A percentile compares a stretch with the other conserved stretches of the same genome.
phyloP scores from a whole-genome alignment of 1,284 basidiomycete species.

The Ganoderma lucidum region DNA sequence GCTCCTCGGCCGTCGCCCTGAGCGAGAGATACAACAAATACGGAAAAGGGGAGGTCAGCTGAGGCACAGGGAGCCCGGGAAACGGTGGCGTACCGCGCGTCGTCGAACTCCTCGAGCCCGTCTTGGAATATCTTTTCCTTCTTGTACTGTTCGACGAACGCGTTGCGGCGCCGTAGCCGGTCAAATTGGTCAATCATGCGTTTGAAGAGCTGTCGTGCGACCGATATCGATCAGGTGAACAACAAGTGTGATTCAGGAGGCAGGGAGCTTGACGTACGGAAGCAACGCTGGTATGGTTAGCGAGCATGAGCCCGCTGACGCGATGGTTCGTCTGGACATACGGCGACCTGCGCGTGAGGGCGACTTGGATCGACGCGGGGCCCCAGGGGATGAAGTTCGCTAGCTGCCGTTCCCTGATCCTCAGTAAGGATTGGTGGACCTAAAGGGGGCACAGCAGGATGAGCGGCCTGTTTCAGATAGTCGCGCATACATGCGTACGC shows the following conservation, averaged over 20 bases:
- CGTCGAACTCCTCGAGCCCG: constrained; percentile 93
- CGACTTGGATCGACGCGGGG: constrained; percentile 97
- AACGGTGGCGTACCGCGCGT: constrained; percentile 72
- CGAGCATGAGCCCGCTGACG: constrained; percentile 98
- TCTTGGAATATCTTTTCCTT: constrained; percentile 95
- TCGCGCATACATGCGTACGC: constrained; percentile 34
- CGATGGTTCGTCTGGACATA: constrained; percentile 90
- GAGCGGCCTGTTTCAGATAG: background rate
- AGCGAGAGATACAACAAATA: background rate
- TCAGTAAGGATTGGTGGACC: constrained; percentile 96
- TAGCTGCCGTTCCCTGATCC: constrained; percentile 95
- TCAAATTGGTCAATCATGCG: constrained; percentile 98
- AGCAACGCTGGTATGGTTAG: constrained; percentile 98
- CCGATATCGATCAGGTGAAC: background rate
- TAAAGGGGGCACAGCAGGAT: constrained; percentile 41
- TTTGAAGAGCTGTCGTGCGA: constrained; percentile 86
- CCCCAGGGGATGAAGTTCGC: constrained; percentile 99
- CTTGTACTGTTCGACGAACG: constrained; percentile 98
- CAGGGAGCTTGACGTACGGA: constrained; percentile 64
- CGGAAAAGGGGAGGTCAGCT: background rate
- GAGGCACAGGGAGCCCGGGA: background rate
- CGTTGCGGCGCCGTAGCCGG: constrained; percentile 86
- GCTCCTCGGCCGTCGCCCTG: constrained; percentile 85
- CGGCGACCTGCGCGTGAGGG: constrained; percentile 90
- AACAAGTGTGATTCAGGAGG: background rate